Conservation (phyloP, 1,139 yeast species). For the Kurtzmaniella quercitrusa region DNA sequence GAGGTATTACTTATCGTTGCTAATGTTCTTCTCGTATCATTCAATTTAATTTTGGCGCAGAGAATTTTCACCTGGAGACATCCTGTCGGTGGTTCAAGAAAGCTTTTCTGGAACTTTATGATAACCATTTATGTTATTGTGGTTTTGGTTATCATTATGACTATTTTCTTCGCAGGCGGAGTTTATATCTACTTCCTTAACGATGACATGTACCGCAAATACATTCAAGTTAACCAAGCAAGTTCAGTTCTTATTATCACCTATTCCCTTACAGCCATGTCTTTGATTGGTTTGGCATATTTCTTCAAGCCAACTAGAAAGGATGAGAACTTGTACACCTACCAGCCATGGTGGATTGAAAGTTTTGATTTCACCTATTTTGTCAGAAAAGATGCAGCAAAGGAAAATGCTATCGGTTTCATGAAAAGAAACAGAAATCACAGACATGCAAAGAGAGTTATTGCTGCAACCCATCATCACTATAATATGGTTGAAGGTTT, state of each 20-base stretch:
- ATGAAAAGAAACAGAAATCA: constrained; percentile 46
- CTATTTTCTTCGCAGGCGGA: constrained; percentile 60
- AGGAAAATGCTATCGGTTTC: constrained; percentile 49
- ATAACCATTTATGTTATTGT: constrained; percentile 50
- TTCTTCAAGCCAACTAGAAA: constrained; percentile 52
- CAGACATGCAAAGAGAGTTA: constrained; percentile 48
- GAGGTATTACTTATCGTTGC: constrained; percentile 58
- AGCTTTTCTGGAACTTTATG: constrained; percentile 54
- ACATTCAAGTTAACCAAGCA: constrained; percentile 55
- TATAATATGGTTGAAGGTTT: constrained; percentile 41
- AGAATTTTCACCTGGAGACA: constrained; percentile 80
- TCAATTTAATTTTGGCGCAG: constrained; percentile 68
- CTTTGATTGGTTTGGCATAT: constrained; percentile 50
- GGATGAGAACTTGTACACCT: constrained; percentile 53
- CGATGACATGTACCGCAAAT: constrained; percentile 40
- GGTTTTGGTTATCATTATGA: constrained; percentile 57
- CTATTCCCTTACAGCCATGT: constrained; percentile 54
- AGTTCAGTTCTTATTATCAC: constrained; percentile 55
- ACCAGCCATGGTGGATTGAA: constrained; percentile 81
- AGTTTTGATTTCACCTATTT: constrained; percentile 54
- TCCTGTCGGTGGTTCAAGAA: constrained; percentile 66
- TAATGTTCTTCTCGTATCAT: constrained; percentile 50
- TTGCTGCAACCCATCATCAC: constrained; percentile 45
- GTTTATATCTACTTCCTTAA: constrained; percentile 61
- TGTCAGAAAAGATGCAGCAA: constrained; percentile 46